phyloP scores from a whole-genome alignment of 352 stramenopile species.

The Phytophthora europaea region DNA sequence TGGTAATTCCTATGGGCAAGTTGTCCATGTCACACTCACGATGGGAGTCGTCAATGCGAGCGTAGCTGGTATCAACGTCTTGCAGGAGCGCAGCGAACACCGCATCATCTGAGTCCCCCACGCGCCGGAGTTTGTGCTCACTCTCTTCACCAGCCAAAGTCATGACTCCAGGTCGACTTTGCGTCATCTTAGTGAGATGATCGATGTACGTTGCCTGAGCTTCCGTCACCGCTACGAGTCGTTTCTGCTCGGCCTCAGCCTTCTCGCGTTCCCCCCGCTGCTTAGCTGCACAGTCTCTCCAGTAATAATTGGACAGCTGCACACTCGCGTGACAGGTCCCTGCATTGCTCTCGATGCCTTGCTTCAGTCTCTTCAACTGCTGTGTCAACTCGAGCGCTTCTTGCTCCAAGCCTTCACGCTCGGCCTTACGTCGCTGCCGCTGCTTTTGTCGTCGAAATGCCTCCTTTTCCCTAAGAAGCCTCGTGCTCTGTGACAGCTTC shows the following conservation, averaged over 20 bases:
- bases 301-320: conserved; percentile 3
- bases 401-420: background rate
- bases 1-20: background rate
- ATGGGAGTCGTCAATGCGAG: conserved; percentile 11
- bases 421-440: background rate
- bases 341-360: background rate
- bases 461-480: background rate
- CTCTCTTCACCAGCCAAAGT: background rate
- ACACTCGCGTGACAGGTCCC: background rate
- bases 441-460: background rate
- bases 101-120: background rate
- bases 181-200: background rate
- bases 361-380: background rate
- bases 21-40: background rate
- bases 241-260: conserved; percentile 13
- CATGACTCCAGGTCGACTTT: background rate
- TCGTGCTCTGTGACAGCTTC: background rate
- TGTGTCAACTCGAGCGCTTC: background rate
- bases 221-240: background rate
- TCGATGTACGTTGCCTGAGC: conserved; percentile 16
- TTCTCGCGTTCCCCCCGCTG: background rate
- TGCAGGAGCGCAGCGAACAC: conserved; percentile 2
- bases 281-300: conserved; percentile 9
- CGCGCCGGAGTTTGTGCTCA: background rate
- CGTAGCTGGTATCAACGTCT: conserved; percentile 17